A percentile compares a stretch with the other conserved stretches of the same genome.
These are phyloP conservation scores for Elsinoe arachidis DNA, from an alignment of 2,329 filamentous ascomycete genomes.

Conservation along the genomic window DNA sequence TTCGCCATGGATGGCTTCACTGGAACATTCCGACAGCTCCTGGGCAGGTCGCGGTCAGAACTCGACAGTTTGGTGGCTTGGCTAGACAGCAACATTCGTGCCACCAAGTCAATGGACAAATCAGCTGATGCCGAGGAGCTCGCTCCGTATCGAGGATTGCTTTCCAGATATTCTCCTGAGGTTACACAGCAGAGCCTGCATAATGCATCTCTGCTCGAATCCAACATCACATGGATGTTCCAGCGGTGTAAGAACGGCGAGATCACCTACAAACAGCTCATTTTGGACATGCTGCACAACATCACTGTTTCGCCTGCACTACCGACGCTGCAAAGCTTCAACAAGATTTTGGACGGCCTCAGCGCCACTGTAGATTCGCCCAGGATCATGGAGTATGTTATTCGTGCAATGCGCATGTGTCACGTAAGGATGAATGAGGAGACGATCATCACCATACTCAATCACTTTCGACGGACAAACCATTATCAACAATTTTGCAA, in stretches of 20 bases:
- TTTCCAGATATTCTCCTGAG: conserved; percentile 24
- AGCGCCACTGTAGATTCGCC: conserved; percentile 23
- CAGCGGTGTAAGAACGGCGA: background rate
- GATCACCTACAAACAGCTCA: conserved; percentile 18
- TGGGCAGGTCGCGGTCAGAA: background rate
- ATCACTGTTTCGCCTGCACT: conserved; percentile 52
- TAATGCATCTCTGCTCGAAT: conserved; percentile 12
- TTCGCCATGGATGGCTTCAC: conserved; percentile 21
- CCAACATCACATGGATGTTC: background rate
- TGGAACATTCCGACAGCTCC: conserved; percentile 17
- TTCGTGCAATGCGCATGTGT: conserved; percentile 24
- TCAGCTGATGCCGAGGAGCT: background rate
- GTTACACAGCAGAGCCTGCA: conserved; percentile 28
- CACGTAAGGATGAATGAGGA: conserved; percentile 40
- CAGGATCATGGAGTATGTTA: conserved; percentile 25
- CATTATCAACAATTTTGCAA: conserved; percentile 28
- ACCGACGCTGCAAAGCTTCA: conserved; percentile 62
- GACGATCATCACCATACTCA: conserved; percentile 33
- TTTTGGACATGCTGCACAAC: conserved; percentile 49
- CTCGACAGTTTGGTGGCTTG: background rate
- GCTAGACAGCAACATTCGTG: background rate
- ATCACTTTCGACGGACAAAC: conserved; percentile 30
- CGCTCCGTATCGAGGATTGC: background rate
- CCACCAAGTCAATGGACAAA: background rate
- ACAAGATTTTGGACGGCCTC: conserved; percentile 61